Conservation (phyloP, 2,329 filamentous ascomycete genomes). For the Hypoxylon sp. region DNA sequence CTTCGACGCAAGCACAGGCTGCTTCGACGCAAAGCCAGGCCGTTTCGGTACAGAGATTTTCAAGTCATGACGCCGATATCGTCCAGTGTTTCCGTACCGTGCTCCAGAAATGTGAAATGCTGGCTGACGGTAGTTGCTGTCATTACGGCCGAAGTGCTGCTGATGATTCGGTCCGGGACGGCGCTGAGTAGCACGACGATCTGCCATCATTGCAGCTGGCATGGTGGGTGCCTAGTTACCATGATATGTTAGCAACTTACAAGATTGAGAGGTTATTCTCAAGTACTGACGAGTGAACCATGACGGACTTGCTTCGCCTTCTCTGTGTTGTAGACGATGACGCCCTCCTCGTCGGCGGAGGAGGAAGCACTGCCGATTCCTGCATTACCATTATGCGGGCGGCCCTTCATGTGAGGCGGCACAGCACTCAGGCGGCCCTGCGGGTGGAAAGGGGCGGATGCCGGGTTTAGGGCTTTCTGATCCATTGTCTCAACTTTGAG, state of each 20-base stretch:
- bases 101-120: background rate
- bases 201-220: background rate
- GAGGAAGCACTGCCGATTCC: background rate
- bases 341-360: background rate
- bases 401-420: background rate
- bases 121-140: background rate
- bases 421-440: background rate
- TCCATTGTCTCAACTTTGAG: background rate
- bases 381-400: background rate
- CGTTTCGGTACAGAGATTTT: background rate
- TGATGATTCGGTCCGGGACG: background rate
- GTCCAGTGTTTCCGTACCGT: background rate
- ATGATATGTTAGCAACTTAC: background rate
- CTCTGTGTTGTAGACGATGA: slow-evolving; percentile 13
- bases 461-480: background rate
- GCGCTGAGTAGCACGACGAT: background rate
- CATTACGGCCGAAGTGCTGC: background rate
- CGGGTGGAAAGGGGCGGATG: background rate
- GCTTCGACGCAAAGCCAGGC: background rate
- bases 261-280: background rate
- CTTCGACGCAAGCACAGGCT: background rate
- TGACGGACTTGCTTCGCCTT: background rate
- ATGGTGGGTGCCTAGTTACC: background rate
- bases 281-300: background rate
- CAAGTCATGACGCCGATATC: no score